These are phyloP conservation scores for Candida sphagnicola DNA, from an alignment of 805 yeast species.

Conservation along the genomic window DNA sequence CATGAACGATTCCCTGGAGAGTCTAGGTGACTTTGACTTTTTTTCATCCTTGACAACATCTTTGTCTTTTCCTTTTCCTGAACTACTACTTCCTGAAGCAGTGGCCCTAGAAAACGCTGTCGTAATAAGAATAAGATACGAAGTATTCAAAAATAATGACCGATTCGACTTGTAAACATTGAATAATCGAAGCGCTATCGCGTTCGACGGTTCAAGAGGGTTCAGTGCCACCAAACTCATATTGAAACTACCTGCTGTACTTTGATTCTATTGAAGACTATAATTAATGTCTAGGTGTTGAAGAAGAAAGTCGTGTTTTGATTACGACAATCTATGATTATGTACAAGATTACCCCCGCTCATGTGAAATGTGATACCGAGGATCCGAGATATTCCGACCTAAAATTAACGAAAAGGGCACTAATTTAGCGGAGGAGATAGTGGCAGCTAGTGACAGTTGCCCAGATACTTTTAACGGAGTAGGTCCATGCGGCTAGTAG, in stretches of 20 bases:
- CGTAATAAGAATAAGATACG: slow-evolving; percentile 37
- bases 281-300: no score
- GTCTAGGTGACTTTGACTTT: slow-evolving; percentile 18
- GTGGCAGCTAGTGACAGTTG: no score
- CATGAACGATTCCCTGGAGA: slow-evolving; percentile 26
- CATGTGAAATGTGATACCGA: no score
- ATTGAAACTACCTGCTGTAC: background rate
- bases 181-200: slow-evolving; percentile 24
- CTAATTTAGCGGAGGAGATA: no score
- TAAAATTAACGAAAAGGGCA: no score
- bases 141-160: slow-evolving; percentile 36
- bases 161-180: slow-evolving; percentile 37
- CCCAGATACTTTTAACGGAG: no score
- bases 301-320: no score
- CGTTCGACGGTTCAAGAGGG: slow-evolving; percentile 3
- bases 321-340: no score
- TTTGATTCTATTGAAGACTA: no score
- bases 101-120: slow-evolving; percentile 44
- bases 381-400: no score
- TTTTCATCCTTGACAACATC: slow-evolving; percentile 1
- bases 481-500: no score
- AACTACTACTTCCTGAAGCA: slow-evolving; percentile 13
- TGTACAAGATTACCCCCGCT: no score
- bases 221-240: background rate
- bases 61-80: slow-evolving; percentile 7